These are phyloP conservation scores for Metschnikowia baotianmanensis DNA, from an alignment of 805 yeast species.

Conservation along the genomic window DNA sequence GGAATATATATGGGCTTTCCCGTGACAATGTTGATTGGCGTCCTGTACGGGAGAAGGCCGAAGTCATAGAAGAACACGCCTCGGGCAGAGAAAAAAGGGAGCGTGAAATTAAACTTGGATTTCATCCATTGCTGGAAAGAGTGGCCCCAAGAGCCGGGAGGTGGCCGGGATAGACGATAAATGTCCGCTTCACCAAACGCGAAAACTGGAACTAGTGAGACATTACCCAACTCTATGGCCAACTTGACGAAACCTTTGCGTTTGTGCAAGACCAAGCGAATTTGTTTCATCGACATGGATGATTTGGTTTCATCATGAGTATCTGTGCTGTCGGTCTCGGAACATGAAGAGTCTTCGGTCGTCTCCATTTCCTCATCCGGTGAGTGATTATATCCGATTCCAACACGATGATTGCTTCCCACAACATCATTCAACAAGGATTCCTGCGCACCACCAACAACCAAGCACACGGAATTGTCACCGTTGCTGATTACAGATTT, in stretches of 20 bases:
- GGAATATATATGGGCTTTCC: conserved; percentile 69
- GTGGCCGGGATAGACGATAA: conserved; percentile 43
- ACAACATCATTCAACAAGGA: conserved; percentile 54
- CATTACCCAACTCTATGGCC: conserved; percentile 78
- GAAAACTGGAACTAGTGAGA: conserved; percentile 79
- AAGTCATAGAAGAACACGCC: conserved; percentile 91
- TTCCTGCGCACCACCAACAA: conserved; percentile 96
- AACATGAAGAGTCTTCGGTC: background rate
- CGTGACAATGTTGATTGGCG: conserved; percentile 71
- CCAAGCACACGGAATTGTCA: conserved; percentile 79
- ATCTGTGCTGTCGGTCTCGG: background rate
- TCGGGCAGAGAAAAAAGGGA: conserved; percentile 89
- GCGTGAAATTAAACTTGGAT: conserved; percentile 69
- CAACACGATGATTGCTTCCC: conserved; percentile 30
- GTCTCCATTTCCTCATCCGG: conserved; percentile 12
- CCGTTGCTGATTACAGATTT: conserved; percentile 56
- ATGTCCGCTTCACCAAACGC: conserved; percentile 86
- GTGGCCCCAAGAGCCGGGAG: conserved; percentile 45
- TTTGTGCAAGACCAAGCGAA: conserved; percentile 67
- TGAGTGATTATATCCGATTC: conserved; percentile 30
- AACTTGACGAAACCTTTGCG: conserved; percentile 87
- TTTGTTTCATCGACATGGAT: conserved; percentile 28
- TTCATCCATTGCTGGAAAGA: conserved; percentile 73
- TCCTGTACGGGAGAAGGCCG: conserved; percentile 84
- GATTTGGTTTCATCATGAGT: conserved; percentile 4